Evolutionary conservation across 805 yeast species (phyloP), one percentile per base, ranked within the genome.

Genomic region (Metschnikowia bowlesiae): DNA sequence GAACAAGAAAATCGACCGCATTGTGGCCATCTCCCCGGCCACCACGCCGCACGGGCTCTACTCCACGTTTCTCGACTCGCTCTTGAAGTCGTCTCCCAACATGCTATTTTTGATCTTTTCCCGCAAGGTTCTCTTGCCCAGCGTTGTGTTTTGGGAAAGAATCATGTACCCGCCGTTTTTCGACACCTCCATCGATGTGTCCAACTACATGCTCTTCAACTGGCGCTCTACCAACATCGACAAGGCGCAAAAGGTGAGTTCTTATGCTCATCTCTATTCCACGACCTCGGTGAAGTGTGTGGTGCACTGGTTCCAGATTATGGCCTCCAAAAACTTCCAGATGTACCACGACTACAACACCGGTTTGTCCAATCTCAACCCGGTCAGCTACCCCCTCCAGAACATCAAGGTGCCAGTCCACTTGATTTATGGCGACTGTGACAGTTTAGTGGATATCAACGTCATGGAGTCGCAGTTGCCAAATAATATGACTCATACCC

Each of bases 21-120:
- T 91, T 54, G 81, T 91, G 50, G 97, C 96, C 1, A 79, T 91
- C 41, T 88, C 96, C 0, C 98, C 98, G 0, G 97, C 97, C 1
- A 85, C 92, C 78, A 85, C 96, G 0, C 98, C 98, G 0, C 85
- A 83, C 40, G 94, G 96, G 1, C 73, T 91, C 38, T 82, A 84
- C 54, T 87, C 91, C 54, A 80, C 83, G 60, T 70, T 92, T 39
- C 83, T 88, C 18, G 92, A 88, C 61, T 76, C 87, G 0, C 71
- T 92, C 43, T 80, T 88, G 53, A 80, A 85, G 56, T 79, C 94
- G 1, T 83, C 90, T 2, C 97, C 97, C 1, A 74, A 81, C 47
- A 66, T 89, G 37, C 70, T 91, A 61, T 87, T 76, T 62, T 65
- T 82, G 32, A 66, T 89, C 37, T 91, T 91, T 64, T 96, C 97